Evolutionary conservation across 139 green algal species (phyloP), one percentile per base, ranked within the genome.

Genomic region (Chlorella sp.): DNA sequence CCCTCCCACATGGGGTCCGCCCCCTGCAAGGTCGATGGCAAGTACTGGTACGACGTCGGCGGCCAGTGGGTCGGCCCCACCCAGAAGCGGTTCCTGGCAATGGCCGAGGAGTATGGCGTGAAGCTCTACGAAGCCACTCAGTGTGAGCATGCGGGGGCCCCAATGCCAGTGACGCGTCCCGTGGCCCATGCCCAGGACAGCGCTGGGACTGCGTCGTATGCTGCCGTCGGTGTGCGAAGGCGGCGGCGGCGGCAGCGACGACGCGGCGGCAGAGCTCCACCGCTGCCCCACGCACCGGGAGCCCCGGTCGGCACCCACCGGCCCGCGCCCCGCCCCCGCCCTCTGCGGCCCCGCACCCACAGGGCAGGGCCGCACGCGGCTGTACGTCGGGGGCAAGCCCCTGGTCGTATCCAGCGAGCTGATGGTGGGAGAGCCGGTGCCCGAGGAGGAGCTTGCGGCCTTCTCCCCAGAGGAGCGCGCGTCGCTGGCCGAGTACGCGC

Each of bases 51-150:
- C n/a, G 64, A 71, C 31, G 23, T 41, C 25, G 64, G 64, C 42
- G 64, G 64, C 41, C 64, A 71, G 64, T 71, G 64, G 64, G 64
- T 71, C 15, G 64, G 64, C 3, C 64, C 64, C 42, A 71, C 41
- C n/a, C 64, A 71, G 42, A 29, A 38, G n/a, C 64, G 64, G 12
- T 71, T 71, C 64, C 41, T 71, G 64, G 64, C 64, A 31, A 71
- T 71, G 64, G 64, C 42, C 8, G 42, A 71, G 2, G 64, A 71
- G 64, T 71, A 71, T 17, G 41, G n/a, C 1, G 64, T 71, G n/a
- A 36, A 41, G 12, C 15, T 17, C 5, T 71, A 71, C 64, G 64
- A 71, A 19, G 36, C 64, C 14, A 38, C 42, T 9, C 64, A 71
- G n/a, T 41, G 64, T 71, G 64, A 56, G 64, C n/a, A n/a, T n/a